Conservation (phyloP, 164 flowering plant genomes). For the Akebia trifoliata region DNA sequence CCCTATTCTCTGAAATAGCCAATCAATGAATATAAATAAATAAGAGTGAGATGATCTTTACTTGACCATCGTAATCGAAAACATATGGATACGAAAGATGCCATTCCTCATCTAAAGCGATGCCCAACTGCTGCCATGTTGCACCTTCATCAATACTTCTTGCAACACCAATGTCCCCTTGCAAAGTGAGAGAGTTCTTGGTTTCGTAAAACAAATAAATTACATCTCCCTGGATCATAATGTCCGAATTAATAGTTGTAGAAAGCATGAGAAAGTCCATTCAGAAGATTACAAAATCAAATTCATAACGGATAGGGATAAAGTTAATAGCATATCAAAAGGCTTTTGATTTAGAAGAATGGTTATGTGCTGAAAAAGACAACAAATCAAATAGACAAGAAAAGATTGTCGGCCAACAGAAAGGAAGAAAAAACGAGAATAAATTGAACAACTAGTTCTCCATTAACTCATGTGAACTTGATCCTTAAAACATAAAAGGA, state of each 20-base stretch:
- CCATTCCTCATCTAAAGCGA: slow-evolving; percentile 92
- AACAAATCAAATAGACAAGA: too few species aligned
- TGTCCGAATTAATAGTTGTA: slow-evolving; percentile 2
- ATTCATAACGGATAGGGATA: too few species aligned
- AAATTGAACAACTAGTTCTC: too few species aligned
- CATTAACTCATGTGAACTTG: too few species aligned
- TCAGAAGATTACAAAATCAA: neutral
- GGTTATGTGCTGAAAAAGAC: too few species aligned
- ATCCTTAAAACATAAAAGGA: too few species aligned
- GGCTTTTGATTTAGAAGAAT: too few species aligned
- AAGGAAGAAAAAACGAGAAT: too few species aligned
- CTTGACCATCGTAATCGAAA: slow-evolving; percentile 63
- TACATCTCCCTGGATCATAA: slow-evolving; percentile 52
- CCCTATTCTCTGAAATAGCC: slow-evolving; percentile 2
- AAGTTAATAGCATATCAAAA: too few species aligned
- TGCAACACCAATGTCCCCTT: slow-evolving; percentile 95
- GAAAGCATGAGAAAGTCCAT: slow-evolving; percentile 8
- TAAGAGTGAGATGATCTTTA: slow-evolving; percentile 27
- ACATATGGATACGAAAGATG: slow-evolving; percentile 93
- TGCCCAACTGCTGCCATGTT: slow-evolving; percentile 84
- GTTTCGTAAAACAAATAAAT: slow-evolving; percentile 81
- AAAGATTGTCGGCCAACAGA: too few species aligned
- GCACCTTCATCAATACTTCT: slow-evolving; percentile 82
- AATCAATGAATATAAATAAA: neutral
- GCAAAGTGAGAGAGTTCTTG: slow-evolving; percentile 75